Evolutionary conservation across 345 rosid species (phyloP).

Genomic region (Ailanthus altissimus): DNA sequence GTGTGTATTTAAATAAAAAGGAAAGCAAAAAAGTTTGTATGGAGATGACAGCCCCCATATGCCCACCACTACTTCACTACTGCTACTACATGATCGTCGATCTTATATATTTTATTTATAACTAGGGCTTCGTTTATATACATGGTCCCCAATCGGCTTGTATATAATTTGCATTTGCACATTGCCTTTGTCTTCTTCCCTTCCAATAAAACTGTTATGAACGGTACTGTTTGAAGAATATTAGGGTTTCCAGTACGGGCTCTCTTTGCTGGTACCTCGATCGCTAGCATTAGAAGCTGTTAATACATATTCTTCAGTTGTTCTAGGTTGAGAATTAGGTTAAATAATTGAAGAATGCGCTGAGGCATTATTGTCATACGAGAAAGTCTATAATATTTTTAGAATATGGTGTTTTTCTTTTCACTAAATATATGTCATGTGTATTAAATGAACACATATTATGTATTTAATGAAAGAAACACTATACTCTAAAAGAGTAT

Average conservation of each 20-base stretch:
- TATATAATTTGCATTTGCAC: background rate
- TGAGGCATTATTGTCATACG: too few species aligned
- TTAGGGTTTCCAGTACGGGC: background rate
- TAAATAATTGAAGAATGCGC: background rate
- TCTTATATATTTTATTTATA: background rate
- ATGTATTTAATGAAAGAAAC: too few species aligned
- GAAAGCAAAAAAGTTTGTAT: background rate
- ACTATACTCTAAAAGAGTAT: too few species aligned
- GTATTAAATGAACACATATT: too few species aligned
- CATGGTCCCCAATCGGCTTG: background rate
- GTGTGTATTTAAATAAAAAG: too few species aligned
- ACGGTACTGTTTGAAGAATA: background rate
- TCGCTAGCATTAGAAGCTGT: background rate
- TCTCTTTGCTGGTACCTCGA: background rate
- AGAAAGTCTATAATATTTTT: too few species aligned
- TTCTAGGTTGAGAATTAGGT: background rate
- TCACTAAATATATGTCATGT: too few species aligned
- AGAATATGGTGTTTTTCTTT: too few species aligned
- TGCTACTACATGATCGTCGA: background rate
- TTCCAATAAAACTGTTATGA: background rate
- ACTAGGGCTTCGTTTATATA: background rate
- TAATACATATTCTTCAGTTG: background rate
- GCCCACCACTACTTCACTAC: background rate
- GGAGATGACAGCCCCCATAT: slow-evolving; percentile 9
- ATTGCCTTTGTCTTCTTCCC: background rate